Base-by-base conservation (phyloP, 169 alveolate genomes). In the Ichthyophthirius multifiliis region DNA sequence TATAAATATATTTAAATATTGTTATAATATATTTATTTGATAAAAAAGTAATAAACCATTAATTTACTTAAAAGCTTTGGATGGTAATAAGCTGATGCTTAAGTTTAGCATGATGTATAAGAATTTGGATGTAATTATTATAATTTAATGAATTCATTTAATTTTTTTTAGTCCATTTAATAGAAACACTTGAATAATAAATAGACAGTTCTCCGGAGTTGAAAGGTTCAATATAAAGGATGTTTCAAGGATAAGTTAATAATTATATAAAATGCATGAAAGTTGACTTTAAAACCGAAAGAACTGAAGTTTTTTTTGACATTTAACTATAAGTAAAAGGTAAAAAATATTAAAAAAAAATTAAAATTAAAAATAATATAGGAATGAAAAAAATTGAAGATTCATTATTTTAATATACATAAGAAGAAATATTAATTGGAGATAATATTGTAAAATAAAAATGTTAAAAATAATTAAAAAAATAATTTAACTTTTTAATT, bases 241-340 rank as follows among this genome's bases (percentile, higher is more conserved):
- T 64, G 32, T 64, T 64, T 34, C 18, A 64, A 64, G 75, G 75
- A 7, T 31, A 30, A 32, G 43, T 31, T 32, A 32, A 67, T 37
- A 67, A 41, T 20, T 67, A 67, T 37, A 67, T 67, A 3, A 37
- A 30, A 67, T 67, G 77, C 37, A 39, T 18, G 27, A 67, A 67
- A 4, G 64, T 67, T 5, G 39, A 34, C 27, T 67, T 34, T 39
- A 16, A 31, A n/a, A 35, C 62, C 10, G 35, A 18, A 34, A 67
- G 55, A 37, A 41, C 35, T 18, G 77, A 67, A n/a, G 7, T 32
- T 37, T 67, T 67, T 39, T 37, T 37, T 15, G 77, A 67, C 37
- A 67, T 67, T 37, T 34, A 67, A 30, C 13, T 67, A 41, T 67
- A 67, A 5, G 43, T 39, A n/a, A 37, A 67, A 37, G 43, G 46